These are phyloP conservation scores for Naganishia randhawae DNA, from an alignment of 768 basidiomycete genomes.

Conservation along the genomic window DNA sequence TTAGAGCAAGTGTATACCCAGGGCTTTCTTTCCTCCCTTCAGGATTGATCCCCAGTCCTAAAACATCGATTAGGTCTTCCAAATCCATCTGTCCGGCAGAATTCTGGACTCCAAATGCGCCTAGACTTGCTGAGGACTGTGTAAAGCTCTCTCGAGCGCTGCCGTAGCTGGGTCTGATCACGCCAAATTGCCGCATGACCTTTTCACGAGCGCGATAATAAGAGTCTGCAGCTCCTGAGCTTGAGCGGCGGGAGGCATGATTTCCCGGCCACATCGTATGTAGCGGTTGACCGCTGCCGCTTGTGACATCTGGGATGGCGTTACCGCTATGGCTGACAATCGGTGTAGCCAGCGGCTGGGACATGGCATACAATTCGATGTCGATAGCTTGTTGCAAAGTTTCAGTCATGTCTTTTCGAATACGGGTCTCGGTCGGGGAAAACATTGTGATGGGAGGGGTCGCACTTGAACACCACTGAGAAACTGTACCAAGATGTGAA, in stretches of 20 bases:
- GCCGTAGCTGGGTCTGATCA: conserved; percentile 13
- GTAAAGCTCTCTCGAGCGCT: conserved; percentile 3
- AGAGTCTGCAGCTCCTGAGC: conserved; percentile 3
- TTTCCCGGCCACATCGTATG: neutral
- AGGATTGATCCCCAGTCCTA: conserved; percentile 20
- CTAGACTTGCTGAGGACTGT: neutral
- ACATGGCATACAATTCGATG: conserved; percentile 45
- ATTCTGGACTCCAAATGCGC: neutral
- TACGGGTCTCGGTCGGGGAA: conserved; percentile 44
- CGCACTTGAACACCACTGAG: conserved; percentile 40
- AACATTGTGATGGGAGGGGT: conserved; percentile 41
- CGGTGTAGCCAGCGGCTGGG: neutral
- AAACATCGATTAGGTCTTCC: conserved; percentile 25
- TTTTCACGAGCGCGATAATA: conserved; percentile 27
- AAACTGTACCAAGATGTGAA: conserved; percentile 41
- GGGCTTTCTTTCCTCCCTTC: neutral
- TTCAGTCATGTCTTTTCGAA: conserved; percentile 37
- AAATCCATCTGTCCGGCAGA: neutral
- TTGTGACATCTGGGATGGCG: neutral
- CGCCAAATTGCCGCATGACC: conserved; percentile 23
- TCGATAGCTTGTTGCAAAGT: conserved; percentile 43
- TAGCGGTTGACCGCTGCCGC: neutral
- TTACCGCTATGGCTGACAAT: neutral
- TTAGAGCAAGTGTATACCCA: neutral
- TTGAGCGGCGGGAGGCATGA: neutral